phyloP scores from a whole-genome alignment of 2,329 filamentous ascomycete species.

The Pseudopithomyces maydicus region DNA sequence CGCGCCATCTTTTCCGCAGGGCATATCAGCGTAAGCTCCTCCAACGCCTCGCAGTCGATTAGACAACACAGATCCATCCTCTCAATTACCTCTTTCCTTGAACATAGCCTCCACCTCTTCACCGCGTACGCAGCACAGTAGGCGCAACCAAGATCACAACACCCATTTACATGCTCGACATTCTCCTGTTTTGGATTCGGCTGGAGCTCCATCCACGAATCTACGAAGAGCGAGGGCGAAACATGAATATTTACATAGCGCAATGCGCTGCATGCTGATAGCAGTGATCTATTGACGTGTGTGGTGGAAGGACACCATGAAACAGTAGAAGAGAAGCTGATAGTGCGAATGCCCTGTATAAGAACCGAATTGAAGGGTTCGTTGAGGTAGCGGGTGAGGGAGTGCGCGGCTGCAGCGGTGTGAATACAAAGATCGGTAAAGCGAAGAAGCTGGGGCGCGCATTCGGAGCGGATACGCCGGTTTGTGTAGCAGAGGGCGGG shows the following conservation, averaged over 20 bases:
- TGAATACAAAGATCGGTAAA: background rate
- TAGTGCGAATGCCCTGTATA: background rate
- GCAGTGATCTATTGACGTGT: background rate
- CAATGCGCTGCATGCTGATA: background rate
- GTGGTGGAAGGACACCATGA: conserved; percentile 4
- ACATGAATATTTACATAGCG: background rate
- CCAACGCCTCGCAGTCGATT: conserved; percentile 1
- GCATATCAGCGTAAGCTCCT: conserved; percentile 7
- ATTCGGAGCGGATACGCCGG: background rate
- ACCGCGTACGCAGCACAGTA: background rate
- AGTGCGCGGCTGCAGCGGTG: background rate
- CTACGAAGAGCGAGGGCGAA: background rate
- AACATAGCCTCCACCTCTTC: background rate
- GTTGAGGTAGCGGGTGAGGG: background rate
- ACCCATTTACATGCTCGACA: background rate
- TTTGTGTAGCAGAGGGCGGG: conserved; percentile 5
- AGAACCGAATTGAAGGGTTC: background rate
- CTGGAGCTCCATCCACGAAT: background rate
- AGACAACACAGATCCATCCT: conserved; percentile 9
- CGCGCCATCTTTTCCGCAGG: background rate
- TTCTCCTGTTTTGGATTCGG: background rate
- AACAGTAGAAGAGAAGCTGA: background rate
- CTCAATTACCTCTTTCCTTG: conserved; percentile 6
- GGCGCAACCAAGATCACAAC: background rate
- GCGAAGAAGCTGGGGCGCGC: background rate